phyloP scores from a whole-genome alignment of 1,284 basidiomycete genomes.

The Cutaneotrichosporon spelunceum region DNA sequence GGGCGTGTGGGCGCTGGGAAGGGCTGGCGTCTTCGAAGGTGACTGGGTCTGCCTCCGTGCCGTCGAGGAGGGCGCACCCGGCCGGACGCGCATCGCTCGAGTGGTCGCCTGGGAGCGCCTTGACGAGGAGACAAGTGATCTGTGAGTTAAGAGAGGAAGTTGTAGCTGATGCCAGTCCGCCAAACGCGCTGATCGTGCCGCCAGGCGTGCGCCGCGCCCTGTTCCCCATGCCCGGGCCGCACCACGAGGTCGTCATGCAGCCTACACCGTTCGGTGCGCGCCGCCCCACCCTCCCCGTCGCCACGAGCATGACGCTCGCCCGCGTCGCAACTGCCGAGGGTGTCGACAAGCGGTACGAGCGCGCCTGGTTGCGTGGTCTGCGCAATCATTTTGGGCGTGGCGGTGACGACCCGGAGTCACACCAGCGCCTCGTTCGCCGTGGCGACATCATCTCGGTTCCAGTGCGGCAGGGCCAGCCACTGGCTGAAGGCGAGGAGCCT shows the following conservation, averaged over 20 bases:
- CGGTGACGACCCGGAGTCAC: conserved; percentile 15
- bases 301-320: conserved; percentile 71
- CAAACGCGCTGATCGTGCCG: conserved; percentile 61
- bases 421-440: conserved; percentile 63
- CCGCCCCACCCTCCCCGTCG: conserved; percentile 66
- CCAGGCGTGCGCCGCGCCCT: conserved; percentile 38
- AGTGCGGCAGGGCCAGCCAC: conserved; percentile 60
- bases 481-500: conserved; percentile 42
- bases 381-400: conserved; percentile 64
- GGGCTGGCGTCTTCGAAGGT: conserved; percentile 72
- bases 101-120: conserved; percentile 58
- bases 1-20: conserved; percentile 60
- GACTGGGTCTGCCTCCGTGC: conserved; percentile 69
- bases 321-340: conserved; percentile 78
- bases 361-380: conserved; percentile 65
- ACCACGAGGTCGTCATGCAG: conserved; percentile 34
- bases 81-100: conserved; percentile 55
- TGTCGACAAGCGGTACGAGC: conserved; percentile 69
- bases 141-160: conserved; percentile 22
- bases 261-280: conserved; percentile 51
- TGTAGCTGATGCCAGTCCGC: conserved; percentile 28
- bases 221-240: conserved; percentile 18
- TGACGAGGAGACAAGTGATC: conserved; percentile 34
- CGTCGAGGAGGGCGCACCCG: conserved; percentile 24
- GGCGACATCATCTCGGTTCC: conserved; percentile 77